Conservation (phyloP, 2,329 filamentous ascomycete genomes). For the Blastomyces parvus region DNA sequence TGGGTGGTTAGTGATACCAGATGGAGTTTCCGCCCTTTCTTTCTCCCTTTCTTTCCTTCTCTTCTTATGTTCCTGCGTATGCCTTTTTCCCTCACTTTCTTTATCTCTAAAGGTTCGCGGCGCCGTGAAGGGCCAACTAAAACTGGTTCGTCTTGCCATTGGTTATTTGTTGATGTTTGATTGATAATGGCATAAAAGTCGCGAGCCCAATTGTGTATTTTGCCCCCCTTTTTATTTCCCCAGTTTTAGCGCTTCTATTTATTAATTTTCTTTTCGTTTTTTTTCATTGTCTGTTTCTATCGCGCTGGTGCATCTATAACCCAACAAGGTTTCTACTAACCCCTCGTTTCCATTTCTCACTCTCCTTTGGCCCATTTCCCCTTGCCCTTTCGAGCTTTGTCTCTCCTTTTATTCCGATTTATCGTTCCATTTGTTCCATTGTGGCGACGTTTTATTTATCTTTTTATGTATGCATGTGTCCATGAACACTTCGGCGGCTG, state of each 20-base stretch:
- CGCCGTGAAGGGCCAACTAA: neutral
- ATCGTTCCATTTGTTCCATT: neutral
- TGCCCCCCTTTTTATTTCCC: neutral
- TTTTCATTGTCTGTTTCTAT: neutral
- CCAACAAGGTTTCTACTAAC: neutral
- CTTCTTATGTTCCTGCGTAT: neutral
- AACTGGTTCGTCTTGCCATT: neutral
- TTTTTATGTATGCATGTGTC: neutral
- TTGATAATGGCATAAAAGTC: neutral
- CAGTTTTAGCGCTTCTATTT: too few relatives aligned
- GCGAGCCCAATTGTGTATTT: neutral
- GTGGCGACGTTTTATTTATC: neutral
- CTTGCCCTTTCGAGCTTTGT: neutral
- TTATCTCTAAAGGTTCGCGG: neutral
- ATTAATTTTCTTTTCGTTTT: neutral
- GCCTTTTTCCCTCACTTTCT: neutral
- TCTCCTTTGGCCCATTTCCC: neutral
- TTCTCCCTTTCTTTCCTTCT: neutral
- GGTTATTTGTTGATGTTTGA: neutral
- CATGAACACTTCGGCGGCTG: neutral
- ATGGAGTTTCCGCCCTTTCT: neutral
- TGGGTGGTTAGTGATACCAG: neutral
- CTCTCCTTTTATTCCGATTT: neutral
- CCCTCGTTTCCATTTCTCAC: neutral
- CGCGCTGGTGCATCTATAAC: neutral